Evolutionary conservation across 2,329 filamentous ascomycete genomes (phyloP), one percentile per base, ranked within the genome.

Genomic region (Fusarium albosuccineum): DNA sequence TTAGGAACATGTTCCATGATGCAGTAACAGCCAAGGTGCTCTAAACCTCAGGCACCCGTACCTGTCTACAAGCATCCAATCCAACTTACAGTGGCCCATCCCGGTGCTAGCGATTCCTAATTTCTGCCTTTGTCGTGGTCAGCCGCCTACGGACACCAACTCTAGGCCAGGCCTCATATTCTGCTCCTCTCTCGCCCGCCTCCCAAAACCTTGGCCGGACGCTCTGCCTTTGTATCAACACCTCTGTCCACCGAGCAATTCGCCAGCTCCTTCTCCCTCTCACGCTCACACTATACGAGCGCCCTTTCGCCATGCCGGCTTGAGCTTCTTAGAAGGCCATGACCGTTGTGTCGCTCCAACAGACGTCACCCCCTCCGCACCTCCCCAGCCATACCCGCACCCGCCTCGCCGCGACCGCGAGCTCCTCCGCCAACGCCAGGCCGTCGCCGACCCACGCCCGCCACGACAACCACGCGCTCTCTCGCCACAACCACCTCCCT

Each of bases 301-400:
- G 53, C 39, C 51, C 33, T 49, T 62, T 61, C 64, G 68, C 66
- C 57, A 74, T 74, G 72, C 60, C 63, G 34, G 67, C 57, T 71
- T 74, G 55, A 74, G 64, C 59, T 64, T 57, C 61, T 48, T 55
- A 55, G 50, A 65, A 52, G 53, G 57, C 45, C 66, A 74, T 74
- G 72, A 74, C 70, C 62, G 64, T 60, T 54, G 65, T 64, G 64
- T 70, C 71, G 64, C 61, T 62, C 54, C 62, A 70, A 64, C 66
- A 73, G 63, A 74, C 73, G 69, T 70, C 73, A 72, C 71, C 62
- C 64, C 58, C 71, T 66, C 68, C 70, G 64, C 73, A 67, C 52
- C 63, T 66, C 40, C 58, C 59, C 58, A 70, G 60, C 66, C 64
- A 60, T 56, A 69, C 57, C 57, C 41, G 48, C 49, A 62, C 50